These are phyloP conservation scores for Coemansia sp. DNA, from an alignment of 192 early-diverging fungal species.

Conservation along the genomic window DNA sequence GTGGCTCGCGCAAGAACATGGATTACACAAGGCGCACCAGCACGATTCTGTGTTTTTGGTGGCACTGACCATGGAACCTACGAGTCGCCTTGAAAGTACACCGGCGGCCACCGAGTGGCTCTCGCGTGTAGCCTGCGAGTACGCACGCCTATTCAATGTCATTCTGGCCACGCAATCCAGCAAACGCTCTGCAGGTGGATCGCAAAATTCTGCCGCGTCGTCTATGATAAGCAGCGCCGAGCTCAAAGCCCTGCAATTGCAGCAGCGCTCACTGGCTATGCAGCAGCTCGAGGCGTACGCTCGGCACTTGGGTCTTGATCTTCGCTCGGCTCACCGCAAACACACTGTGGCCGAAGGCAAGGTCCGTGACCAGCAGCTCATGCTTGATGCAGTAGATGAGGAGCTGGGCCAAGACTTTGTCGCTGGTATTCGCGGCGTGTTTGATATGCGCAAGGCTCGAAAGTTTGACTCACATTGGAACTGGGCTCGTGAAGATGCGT, in stretches of 20 bases:
- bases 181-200: neutral
- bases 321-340: conserved; percentile 70
- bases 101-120: conserved; percentile 82
- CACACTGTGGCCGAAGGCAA: conserved; percentile 57
- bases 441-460: conserved; percentile 80
- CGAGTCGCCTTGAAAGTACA: conserved; percentile 68
- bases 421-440: conserved; percentile 78
- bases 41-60: conserved; percentile 76
- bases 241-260: conserved; percentile 72
- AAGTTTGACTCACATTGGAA: conserved; percentile 95
- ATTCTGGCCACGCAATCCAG: conserved; percentile 7
- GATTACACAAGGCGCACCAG: conserved; percentile 67
- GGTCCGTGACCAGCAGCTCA: conserved; percentile 59
- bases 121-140: conserved; percentile 63
- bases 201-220: neutral
- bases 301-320: conserved; percentile 75
- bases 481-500: conserved; percentile 67
- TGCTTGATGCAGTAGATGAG: conserved; percentile 72
- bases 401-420: conserved; percentile 89
- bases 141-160: conserved; percentile 73
- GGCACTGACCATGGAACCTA: conserved; percentile 81
- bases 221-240: conserved; percentile 80
- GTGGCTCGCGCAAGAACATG: conserved; percentile 55
- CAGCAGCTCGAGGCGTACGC: conserved; percentile 80
- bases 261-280: conserved; percentile 68